phyloP scores from a whole-genome alignment of 768 basidiomycete species.

The Pleurotus tuber-regium region DNA sequence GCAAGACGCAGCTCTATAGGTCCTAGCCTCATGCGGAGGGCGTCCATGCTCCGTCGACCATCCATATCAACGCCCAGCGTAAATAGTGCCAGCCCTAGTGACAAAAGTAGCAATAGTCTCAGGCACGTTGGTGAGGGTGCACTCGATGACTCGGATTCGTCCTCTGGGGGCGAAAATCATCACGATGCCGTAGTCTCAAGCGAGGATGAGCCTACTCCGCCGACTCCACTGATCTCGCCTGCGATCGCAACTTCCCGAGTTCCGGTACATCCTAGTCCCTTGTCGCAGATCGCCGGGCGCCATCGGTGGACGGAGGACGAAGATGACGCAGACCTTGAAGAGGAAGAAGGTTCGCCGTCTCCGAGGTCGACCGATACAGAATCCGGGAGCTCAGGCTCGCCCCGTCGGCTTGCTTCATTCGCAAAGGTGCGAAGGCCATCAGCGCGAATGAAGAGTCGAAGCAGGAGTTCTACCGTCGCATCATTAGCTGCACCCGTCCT shows the following conservation, averaged over 20 bases:
- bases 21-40: slow-evolving; percentile 29
- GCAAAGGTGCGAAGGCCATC: slow-evolving; percentile 32
- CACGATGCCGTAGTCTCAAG: slow-evolving; percentile 30
- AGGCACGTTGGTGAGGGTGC: slow-evolving; percentile 76
- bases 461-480: slow-evolving; percentile 67
- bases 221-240: slow-evolving; percentile 31
- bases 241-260: slow-evolving; percentile 25
- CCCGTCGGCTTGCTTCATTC: slow-evolving; percentile 27
- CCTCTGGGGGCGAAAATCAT: slow-evolving; percentile 35
- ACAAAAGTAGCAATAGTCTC: slow-evolving; percentile 38
- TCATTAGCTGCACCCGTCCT: slow-evolving; percentile 44
- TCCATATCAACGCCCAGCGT: slow-evolving; percentile 34
- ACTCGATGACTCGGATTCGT: slow-evolving; percentile 75
- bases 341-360: slow-evolving; percentile 59
- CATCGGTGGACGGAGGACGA: slow-evolving; percentile 57
- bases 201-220: slow-evolving; percentile 30
- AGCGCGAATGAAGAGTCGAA: slow-evolving; percentile 40
- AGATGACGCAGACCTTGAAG: slow-evolving; percentile 26
- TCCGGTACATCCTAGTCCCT: slow-evolving; percentile 57
- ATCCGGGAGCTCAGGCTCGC: slow-evolving; percentile 37
- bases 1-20: slow-evolving; percentile 34
- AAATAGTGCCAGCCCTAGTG: slow-evolving; percentile 35
- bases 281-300: slow-evolving; percentile 56
- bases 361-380: slow-evolving; percentile 68
- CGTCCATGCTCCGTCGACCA: slow-evolving; percentile 41